Conservation (phyloP, 78 protist genomes). For the slime mould (Dictyostelium discoideum) region dicty_2.7 NC_007091.3:1001001-1001500, state of each 20-base stretch:
- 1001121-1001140: neutral
- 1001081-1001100: conserved; percentile 28
- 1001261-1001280: conserved; percentile 40
- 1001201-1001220: neutral
- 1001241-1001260: conserved; percentile 31
- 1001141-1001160: neutral
- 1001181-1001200: neutral
- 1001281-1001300: conserved; percentile 40
- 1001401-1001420: conserved; percentile 22
- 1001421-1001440: conserved; percentile 45
- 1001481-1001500: conserved; percentile 32
- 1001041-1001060: conserved; percentile 31
- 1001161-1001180: neutral
- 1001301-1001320: conserved; percentile 46
- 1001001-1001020: neutral
- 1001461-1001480: conserved; percentile 5
- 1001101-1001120: conserved; percentile 11
- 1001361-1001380: conserved; percentile 28
- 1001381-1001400: conserved; percentile 42
- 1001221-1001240: conserved; percentile 28
- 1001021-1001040: conserved; percentile 4
- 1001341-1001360: neutral
- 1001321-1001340: conserved; percentile 9
- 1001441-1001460: conserved; percentile 2
- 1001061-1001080: conserved; percentile 18